A percentile compares a stretch with the other conserved stretches of the same genome.
Evolutionary conservation across 2,329 filamentous ascomycete species (phyloP).

Genomic region (Cladosporium cucumerinum): DNA sequence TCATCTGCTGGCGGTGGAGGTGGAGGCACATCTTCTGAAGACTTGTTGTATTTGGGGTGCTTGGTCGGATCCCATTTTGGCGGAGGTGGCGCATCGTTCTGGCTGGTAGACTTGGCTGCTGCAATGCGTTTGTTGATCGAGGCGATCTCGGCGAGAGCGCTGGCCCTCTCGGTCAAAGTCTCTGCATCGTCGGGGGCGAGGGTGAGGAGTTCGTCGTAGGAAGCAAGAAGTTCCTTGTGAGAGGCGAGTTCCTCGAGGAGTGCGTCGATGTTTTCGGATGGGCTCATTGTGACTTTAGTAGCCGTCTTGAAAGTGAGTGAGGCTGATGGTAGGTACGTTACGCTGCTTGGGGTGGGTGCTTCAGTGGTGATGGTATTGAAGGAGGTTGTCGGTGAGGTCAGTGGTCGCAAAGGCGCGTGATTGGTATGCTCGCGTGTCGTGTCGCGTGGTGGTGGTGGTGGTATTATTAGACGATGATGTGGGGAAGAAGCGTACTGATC

Average conservation of each 20-base stretch:
- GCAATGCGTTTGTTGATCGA: constrained; percentile 76
- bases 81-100: constrained; percentile 30
- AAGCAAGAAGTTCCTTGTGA: constrained; percentile 29
- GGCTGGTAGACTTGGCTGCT: constrained; percentile 53
- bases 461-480: not conserved
- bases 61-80: constrained; percentile 47
- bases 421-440: not conserved
- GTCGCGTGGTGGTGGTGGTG: not conserved
- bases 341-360: not conserved
- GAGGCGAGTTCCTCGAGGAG: constrained; percentile 72
- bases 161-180: constrained; percentile 70
- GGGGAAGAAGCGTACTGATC: not conserved
- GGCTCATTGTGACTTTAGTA: constrained; percentile 30
- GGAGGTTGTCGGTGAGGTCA: not conserved
- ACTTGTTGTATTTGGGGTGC: constrained; percentile 64
- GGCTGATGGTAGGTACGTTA: constrained; percentile 18
- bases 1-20: constrained; percentile 37
- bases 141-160: constrained; percentile 78
- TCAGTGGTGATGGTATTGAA: not conserved
- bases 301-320: constrained; percentile 8
- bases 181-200: constrained; percentile 72
- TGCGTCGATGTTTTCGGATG: constrained; percentile 61
- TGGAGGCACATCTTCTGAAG: constrained; percentile 20
- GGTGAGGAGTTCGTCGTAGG: constrained; percentile 26
- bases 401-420: not conserved